These are phyloP conservation scores for Zoysia japonica DNA, from an alignment of 176 grass and related monocot genomes.

Conservation along the genomic window DNA sequence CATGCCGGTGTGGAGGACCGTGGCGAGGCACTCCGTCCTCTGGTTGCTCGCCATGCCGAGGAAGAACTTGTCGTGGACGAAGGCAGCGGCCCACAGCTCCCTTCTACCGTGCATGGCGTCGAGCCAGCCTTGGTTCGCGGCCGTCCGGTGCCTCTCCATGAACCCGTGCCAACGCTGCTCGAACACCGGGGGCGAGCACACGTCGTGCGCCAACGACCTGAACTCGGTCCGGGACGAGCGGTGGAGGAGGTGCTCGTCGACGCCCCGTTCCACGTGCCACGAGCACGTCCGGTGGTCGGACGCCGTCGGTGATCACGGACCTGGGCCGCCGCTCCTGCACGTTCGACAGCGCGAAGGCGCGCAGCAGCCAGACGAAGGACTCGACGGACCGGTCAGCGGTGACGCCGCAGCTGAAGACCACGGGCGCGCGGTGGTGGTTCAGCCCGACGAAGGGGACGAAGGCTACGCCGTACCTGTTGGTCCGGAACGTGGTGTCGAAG, in stretches of 20 bases:
- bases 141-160: constrained; percentile 1
- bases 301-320: constrained; percentile 34
- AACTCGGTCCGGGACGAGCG: constrained; percentile 4
- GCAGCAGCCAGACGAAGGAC: constrained; percentile 1
- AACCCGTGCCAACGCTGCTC: neutral
- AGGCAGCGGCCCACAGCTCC: constrained; percentile 10
- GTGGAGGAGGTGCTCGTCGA: constrained; percentile 19
- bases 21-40: constrained; percentile 25
- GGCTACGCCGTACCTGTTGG: constrained; percentile 18
- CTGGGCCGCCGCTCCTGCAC: neutral
- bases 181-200: neutral
- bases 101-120: neutral
- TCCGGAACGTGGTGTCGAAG: constrained; percentile 24
- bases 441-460: constrained; percentile 35
- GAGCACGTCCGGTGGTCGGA: constrained; percentile 34
- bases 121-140: neutral
- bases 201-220: constrained; percentile 5
- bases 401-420: constrained; percentile 19
- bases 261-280: constrained; percentile 20
- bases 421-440: constrained; percentile 3
- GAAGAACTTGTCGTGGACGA: constrained; percentile 25
- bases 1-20: neutral
- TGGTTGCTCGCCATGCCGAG: constrained; percentile 13
- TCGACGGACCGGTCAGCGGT: neutral
- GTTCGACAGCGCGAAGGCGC: neutral